Evolutionary conservation across 2,329 filamentous ascomycete species (phyloP), one percentile per base, ranked within the genome.

Genomic region (Ascochyta pisi): DNA sequence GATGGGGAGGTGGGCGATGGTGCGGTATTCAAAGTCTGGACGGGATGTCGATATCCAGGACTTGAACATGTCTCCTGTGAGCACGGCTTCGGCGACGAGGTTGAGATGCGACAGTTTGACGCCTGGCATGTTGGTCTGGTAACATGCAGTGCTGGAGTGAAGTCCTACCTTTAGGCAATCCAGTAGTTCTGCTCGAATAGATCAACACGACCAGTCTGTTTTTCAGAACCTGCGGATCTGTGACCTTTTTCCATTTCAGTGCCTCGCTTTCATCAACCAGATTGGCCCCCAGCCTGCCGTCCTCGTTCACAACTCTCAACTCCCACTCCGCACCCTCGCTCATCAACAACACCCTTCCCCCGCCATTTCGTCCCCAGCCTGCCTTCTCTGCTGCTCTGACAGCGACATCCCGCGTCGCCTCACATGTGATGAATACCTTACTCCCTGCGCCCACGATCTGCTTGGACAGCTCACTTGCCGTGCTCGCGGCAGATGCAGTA

Each of bases 171-270:
- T 82, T 82, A 0, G 80, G 79, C 6, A 80, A 52, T 1, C 79
- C 79, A 0, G 80, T 82, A 0, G 80, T 82, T 3, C 80, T 80
- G 9, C 74, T 78, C 6, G 75, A 79, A 67, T 81, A 83, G 9
- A 82, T 76, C 44, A 82, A 70, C 12, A 76, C 71, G 24, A 80
- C 73, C 12, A 80, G 63, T 56, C 77, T 80, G 6, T 79, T 65
- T 15, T 80, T 77, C 46, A 89, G 73, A 37, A 75, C 73, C 1
- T 71, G 48, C 0, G 71, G 71, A 64, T 87, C 80, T 0, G 83
- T 84, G 38, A 88, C 80, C 23, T 73, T 77, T 33, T 74, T 65
- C 86, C 86, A 89, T 76, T 43, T 76, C 76, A 52, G 75, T 63
- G 7, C 80, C 78, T 24, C 82, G 80, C 1, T 77, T 77, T 50